Evolutionary conservation across 1,139 yeast genomes (phyloP).

Genomic region (Spathaspora sp.): DNA sequence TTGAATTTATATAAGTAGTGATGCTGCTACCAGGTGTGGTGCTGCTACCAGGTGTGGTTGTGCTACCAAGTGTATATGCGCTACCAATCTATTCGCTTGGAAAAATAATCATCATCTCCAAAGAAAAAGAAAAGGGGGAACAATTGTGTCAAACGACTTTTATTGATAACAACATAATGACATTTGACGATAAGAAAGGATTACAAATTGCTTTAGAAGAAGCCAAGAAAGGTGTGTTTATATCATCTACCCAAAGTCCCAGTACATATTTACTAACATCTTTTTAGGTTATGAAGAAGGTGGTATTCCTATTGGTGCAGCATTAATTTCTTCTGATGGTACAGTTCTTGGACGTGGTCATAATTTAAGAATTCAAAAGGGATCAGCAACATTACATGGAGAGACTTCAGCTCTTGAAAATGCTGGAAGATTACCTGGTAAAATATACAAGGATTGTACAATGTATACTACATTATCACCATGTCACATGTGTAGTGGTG

Average conservation of each 20-base stretch:
- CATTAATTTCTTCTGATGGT: constrained; percentile 74
- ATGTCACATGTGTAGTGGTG: constrained; percentile 94
- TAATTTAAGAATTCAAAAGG: constrained; percentile 81
- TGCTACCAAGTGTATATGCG: no score
- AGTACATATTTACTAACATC: constrained; percentile 7
- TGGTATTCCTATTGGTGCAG: constrained; percentile 91
- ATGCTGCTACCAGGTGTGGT: no score
- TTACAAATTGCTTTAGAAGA: constrained; percentile 71
- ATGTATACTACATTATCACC: constrained; percentile 93
- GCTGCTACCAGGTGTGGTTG: no score
- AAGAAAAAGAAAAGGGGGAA: not conserved
- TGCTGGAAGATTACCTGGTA: constrained; percentile 80
- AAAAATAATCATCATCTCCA: no score
- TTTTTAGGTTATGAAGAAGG: constrained; percentile 64
- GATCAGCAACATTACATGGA: constrained; percentile 82
- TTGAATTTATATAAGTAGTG: constrained; percentile 56
- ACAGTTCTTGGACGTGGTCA: constrained; percentile 83
- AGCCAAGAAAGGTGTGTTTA: constrained; percentile 59
- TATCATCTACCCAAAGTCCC: not conserved
- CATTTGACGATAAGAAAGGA: constrained; percentile 64
- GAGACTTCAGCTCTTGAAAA: constrained; percentile 87
- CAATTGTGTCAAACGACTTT: not conserved
- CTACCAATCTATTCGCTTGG: not conserved
- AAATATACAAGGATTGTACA: constrained; percentile 65
- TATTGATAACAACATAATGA: constrained; percentile 39